phyloP scores from a whole-genome alignment of 108 stramenopile species.

The Skeletonema menzelii region DNA sequence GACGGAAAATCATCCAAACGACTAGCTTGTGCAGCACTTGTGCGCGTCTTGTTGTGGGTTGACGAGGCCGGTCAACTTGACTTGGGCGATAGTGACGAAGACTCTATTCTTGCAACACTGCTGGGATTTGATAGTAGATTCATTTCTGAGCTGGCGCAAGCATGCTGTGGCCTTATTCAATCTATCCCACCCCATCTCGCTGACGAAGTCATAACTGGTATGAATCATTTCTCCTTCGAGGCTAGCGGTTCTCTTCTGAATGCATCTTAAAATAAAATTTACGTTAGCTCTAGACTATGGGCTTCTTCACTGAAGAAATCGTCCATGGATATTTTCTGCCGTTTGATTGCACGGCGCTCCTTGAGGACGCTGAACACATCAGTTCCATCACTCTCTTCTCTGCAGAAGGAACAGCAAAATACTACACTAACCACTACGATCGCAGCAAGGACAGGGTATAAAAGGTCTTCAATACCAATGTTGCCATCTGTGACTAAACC shows the following conservation, averaged over 20 bases:
- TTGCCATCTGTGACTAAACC: neutral
- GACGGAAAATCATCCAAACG: constrained; percentile 47
- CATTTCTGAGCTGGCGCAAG: constrained; percentile 61
- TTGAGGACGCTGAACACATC: constrained; percentile 19
- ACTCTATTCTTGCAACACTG: constrained; percentile 38
- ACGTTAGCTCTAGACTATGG: constrained; percentile 13
- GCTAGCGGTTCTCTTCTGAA: neutral
- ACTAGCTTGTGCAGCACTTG: constrained; percentile 75
- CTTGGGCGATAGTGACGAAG: constrained; percentile 23
- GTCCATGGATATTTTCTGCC: constrained; percentile 36
- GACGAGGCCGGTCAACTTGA: constrained; percentile 29
- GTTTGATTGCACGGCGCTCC: constrained; percentile 12
- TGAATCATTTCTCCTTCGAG: constrained; percentile 33
- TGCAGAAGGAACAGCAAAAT: constrained; percentile 29
- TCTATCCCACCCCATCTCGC: constrained; percentile 59
- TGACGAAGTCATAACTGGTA: constrained; percentile 38
- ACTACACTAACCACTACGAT: constrained; percentile 10
- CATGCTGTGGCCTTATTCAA: constrained; percentile 75
- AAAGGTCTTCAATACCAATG: constrained; percentile 1
- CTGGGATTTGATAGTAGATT: constrained; percentile 58
- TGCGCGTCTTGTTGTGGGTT: constrained; percentile 67
- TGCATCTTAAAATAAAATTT: constrained; percentile 3
- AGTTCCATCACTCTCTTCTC: constrained; percentile 37
- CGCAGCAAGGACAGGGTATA: constrained; percentile 22
- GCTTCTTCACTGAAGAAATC: constrained; percentile 33